Evolutionary conservation across 805 yeast genomes (phyloP), one percentile per base, ranked within the genome.

Genomic region (Yamadazyma nakazawae): DNA sequence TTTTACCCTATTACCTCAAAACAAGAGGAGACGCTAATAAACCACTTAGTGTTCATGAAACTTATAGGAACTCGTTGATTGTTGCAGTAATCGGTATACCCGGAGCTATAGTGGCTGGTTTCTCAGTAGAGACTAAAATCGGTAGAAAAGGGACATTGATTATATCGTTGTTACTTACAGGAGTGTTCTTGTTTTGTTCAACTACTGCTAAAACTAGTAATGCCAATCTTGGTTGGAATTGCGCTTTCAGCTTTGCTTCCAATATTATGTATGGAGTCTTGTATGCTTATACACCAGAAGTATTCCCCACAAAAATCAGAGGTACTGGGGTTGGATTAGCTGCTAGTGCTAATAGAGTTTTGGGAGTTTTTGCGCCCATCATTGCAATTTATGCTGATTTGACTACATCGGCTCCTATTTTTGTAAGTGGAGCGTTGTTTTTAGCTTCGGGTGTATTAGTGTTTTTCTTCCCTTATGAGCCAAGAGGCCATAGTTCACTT

Each of bases 231-330:
- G 74, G 64, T 5, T 80, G 72, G 66, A 80, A 79, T 58, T 80
- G 83, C 41, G 61, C 58, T 26, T 70, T 70, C 54, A 63, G 63
- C 38, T 66, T 69, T 47, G 75, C 76, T 31, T 78, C 84, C 16
- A 79, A 77, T 60, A 67, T 80, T 40, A 67, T 70, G 71, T 81
- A 79, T 58, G 84, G 82, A 4, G 76, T 78, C 18, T 62, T 82
- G 17, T 82, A 80, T 55, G 87, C 86, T 4, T 81, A 80, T 57
- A 81, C 86, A 2, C 88, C 87, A 0, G 85, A 82, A 57, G 77
- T 79, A 19, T 73, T 82, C 60, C 82, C 82, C 34, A 57, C 73
- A 1, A 63, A 59, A 43, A 61, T 67, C 34, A 55, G 74, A 49
- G 82, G 82, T 13, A 81, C 87, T 1, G 87, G 84, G 39, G 76